These are phyloP conservation scores for Obba rivulosa DNA, from an alignment of 768 basidiomycete genomes.

Conservation along the genomic window DNA sequence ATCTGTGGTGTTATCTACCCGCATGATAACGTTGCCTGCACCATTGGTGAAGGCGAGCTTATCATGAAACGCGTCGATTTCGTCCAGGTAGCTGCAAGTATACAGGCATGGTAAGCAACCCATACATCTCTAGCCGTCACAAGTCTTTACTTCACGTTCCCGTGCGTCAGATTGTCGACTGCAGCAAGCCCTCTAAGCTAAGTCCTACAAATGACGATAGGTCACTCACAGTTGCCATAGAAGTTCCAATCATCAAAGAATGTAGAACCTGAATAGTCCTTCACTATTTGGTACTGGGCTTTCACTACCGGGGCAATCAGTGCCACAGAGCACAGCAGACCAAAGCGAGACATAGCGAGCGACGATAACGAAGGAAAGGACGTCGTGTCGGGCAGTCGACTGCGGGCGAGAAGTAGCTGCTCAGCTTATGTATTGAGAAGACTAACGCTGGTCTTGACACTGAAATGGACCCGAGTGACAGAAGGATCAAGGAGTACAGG, in stretches of 20 bases:
- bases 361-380: too few species aligned
- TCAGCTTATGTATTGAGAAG: too few species aligned
- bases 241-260: constrained; percentile 72
- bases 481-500: too few species aligned
- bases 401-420: too few species aligned
- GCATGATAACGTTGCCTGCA: constrained; percentile 71
- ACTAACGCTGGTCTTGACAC: too few species aligned
- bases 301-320: constrained; percentile 1
- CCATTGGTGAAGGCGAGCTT: constrained; percentile 59
- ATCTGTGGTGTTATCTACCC: constrained; percentile 63
- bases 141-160: constrained; percentile 46
- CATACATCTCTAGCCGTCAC: neutral
- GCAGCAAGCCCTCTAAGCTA: neutral
- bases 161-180: constrained; percentile 71
- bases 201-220: neutral
- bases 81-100: constrained; percentile 41
- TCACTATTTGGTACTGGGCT: constrained; percentile 43
- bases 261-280: constrained; percentile 50
- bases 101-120: neutral
- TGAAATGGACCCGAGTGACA: too few species aligned
- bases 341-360: too few species aligned
- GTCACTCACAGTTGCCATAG: constrained; percentile 46
- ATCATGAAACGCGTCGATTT: constrained; percentile 35
- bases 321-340: too few species aligned
- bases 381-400: too few species aligned